These are phyloP conservation scores for Collybia sp. DNA, from an alignment of 768 basidiomycete genomes.

Conservation along the genomic window DNA sequence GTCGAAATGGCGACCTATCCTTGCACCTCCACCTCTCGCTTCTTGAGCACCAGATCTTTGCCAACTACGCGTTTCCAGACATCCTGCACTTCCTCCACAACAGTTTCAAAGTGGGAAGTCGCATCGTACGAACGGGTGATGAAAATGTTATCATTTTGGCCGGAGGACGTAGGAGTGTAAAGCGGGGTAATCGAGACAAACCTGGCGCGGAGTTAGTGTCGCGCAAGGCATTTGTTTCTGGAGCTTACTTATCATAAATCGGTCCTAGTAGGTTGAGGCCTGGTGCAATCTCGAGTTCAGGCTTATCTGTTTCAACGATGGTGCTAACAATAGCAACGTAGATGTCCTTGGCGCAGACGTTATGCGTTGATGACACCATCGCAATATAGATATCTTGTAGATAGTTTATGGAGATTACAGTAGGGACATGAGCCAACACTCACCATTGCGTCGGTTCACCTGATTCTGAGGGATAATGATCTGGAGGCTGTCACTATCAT, in stretches of 20 bases:
- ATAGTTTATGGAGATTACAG: background rate
- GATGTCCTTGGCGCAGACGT: slow-evolving; percentile 93
- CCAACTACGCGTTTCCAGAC: slow-evolving; percentile 90
- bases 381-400: slow-evolving; percentile 94
- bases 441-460: slow-evolving; percentile 88
- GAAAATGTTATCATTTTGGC: slow-evolving; percentile 86
- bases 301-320: slow-evolving; percentile 91
- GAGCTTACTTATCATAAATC: slow-evolving; percentile 86
- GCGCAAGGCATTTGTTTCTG: slow-evolving; percentile 5
- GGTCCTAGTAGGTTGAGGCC: slow-evolving; percentile 89
- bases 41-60: slow-evolving; percentile 78
- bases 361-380: slow-evolving; percentile 94
- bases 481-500: slow-evolving; percentile 91
- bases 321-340: slow-evolving; percentile 98
- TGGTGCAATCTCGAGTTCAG: slow-evolving; percentile 89
- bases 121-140: slow-evolving; percentile 98
- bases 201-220: slow-evolving; percentile 32
- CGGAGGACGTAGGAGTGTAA: slow-evolving; percentile 84
- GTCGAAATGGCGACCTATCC: slow-evolving; percentile 21
- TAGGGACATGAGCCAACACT: slow-evolving; percentile 17
- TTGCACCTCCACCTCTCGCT: slow-evolving; percentile 71
- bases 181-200: slow-evolving; percentile 87
- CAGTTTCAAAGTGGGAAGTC: slow-evolving; percentile 98
- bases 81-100: slow-evolving; percentile 94
- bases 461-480: slow-evolving; percentile 99